Conservation (phyloP, 208 protist genomes). For the Balamuthia mandrillaris region DNA sequence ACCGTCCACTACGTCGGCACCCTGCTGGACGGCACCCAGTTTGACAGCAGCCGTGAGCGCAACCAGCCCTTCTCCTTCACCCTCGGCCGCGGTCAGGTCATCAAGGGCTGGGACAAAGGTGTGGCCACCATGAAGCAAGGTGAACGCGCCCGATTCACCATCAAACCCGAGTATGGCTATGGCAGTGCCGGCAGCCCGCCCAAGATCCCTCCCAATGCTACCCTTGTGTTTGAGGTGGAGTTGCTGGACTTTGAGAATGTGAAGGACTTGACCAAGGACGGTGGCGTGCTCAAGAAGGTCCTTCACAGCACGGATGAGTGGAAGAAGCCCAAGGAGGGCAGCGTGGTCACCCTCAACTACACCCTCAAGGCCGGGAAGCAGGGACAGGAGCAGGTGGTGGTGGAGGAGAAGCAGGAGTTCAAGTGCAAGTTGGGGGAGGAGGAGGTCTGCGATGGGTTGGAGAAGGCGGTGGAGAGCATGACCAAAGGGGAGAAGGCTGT, state of each 20-base stretch:
- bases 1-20: constrained; percentile 71
- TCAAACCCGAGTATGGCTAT: constrained; percentile 61
- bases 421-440: background rate
- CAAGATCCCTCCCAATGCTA: background rate
- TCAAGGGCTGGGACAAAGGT: constrained; percentile 67
- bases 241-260: constrained; percentile 42
- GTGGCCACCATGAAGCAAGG: constrained; percentile 58
- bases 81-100: constrained; percentile 64
- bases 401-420: constrained; percentile 25
- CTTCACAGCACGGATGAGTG: background rate
- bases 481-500: constrained; percentile 31
- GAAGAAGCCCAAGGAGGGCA: constrained; percentile 33
- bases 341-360: background rate
- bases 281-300: constrained; percentile 58
- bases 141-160: constrained; percentile 40
- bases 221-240: constrained; percentile 46
- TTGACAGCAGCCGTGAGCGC: constrained; percentile 63
- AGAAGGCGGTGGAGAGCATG: constrained; percentile 37
- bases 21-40: constrained; percentile 70
- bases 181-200: constrained; percentile 23
- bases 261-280: constrained; percentile 51
- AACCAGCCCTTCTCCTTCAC: constrained; percentile 60
- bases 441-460: background rate
- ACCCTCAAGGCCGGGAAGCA: background rate
- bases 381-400: background rate